These are phyloP conservation scores for Verticillium dahliae DNA, from an alignment of 2,329 filamentous ascomycete genomes.

Conservation along the genomic window DNA sequence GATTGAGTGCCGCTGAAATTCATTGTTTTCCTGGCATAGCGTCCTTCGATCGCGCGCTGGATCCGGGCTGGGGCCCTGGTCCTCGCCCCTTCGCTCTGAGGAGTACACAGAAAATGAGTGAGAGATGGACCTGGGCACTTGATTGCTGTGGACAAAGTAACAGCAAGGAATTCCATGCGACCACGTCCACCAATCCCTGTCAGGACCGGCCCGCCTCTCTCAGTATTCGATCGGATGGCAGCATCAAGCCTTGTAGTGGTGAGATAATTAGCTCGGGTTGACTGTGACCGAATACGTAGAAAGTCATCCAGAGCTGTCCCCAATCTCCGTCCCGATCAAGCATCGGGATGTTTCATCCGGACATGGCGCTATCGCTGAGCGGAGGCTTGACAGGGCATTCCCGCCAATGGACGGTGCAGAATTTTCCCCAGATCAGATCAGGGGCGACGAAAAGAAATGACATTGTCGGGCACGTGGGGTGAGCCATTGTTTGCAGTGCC, in stretches of 20 bases:
- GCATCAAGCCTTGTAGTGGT: background rate
- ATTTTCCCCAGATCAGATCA: background rate
- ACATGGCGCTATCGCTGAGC: background rate
- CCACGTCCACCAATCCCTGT: background rate
- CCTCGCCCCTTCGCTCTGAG: no score
- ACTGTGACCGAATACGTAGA: background rate
- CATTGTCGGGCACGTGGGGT: background rate
- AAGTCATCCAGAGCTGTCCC: background rate
- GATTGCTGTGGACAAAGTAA: background rate
- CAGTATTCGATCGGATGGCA: background rate
- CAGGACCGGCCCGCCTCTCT: background rate
- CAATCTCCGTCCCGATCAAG: background rate
- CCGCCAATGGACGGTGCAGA: background rate
- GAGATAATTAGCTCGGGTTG: background rate
- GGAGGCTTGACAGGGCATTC: background rate
- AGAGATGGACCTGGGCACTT: background rate
- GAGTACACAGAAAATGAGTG: background rate
- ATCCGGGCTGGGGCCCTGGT: background rate
- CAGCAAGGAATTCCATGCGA: background rate
- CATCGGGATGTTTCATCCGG: background rate
- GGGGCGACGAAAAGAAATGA: background rate
- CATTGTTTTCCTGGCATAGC: background rate
- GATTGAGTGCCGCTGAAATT: background rate
- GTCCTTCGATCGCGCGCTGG: background rate
- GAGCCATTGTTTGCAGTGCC: background rate